Base-by-base conservation (phyloP, 1,284 basidiomycete species). In the Paramarasmius palmivorus region DNA sequence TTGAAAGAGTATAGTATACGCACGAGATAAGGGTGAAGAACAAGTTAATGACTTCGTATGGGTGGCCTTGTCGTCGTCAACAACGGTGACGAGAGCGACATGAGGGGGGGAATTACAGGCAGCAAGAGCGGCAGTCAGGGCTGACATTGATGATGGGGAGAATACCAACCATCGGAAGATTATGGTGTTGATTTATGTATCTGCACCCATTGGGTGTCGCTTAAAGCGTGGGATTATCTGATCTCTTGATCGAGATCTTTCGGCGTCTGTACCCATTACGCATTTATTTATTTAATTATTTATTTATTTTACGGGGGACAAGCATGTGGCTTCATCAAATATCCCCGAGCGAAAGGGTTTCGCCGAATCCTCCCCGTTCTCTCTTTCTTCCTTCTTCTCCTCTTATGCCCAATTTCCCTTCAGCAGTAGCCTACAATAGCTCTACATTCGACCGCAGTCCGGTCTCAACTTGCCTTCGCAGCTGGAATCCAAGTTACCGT, bases 281-380 rank as follows among this genome's bases (percentile, higher is more conserved):
- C n/a, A 42, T 42, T 22, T 10, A 42, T 20, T 10, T 9, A 42
- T 42, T 42, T 23, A 23, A 25, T 42, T 42, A 42, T 42, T 42
- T 42, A 42, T 42, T 42, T 42, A 42, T 42, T 42, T 42, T 19
- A n/a, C n/a, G n/a, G n/a, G n/a, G n/a, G n/a, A n/a, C n/a, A n/a
- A n/a, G n/a, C n/a, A n/a, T n/a, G n/a, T n/a, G n/a, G n/a, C n/a
- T n/a, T n/a, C n/a, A n/a, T n/a, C n/a, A n/a, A n/a, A n/a, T n/a
- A n/a, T n/a, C n/a, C n/a, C n/a, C n/a, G n/a, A n/a, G n/a, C n/a
- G n/a, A n/a, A n/a, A n/a, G n/a, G n/a, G 36, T 37, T 37, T 37
- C 17, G 36, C 36, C 36, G 14, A 17, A 17, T 17, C 14, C 4
- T 14, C 14, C 2, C 36, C 14, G 36, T 37, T 37, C 36, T n/a